phyloP scores from a whole-genome alignment of 257 asterid species.

The Ilex aquifolium region DNA sequence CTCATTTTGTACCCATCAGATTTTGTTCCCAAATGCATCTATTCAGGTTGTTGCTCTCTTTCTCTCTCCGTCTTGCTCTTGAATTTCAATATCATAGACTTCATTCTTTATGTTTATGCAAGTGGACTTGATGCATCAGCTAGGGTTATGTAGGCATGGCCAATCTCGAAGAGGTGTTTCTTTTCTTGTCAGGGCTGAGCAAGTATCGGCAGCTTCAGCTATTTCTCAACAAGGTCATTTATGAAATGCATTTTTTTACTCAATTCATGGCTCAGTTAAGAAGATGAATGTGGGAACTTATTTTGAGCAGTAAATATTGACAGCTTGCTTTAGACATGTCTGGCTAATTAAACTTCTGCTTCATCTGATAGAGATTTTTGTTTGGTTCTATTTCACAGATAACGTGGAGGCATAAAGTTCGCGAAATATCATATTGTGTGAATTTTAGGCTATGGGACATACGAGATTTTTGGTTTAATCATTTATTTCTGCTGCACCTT shows the following conservation, averaged over 20 bases:
- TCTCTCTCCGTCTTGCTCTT: background rate
- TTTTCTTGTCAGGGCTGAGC: slow-evolving; percentile 44
- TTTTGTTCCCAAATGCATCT: slow-evolving; percentile 29
- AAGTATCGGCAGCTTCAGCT: slow-evolving; percentile 33
- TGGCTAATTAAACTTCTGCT: background rate
- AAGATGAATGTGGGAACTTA: background rate
- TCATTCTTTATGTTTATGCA: slow-evolving; percentile 16
- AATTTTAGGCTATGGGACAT: no score
- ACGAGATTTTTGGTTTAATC: no score
- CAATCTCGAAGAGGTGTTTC: slow-evolving; percentile 27
- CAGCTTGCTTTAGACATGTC: background rate
- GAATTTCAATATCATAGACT: background rate
- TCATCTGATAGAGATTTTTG: background rate
- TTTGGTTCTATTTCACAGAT: no score
- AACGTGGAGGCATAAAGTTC: no score
- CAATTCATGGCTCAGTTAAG: background rate
- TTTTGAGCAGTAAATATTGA: background rate
- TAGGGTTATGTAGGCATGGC: slow-evolving; percentile 32
- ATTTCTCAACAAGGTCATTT: slow-evolving; percentile 34
- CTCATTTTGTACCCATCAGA: slow-evolving; percentile 30
- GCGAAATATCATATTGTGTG: no score
- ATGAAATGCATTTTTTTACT: background rate
- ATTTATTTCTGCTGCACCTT: no score
- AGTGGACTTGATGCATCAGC: slow-evolving; percentile 32
- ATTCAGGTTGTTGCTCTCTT: slow-evolving; percentile 25